Conservation (phyloP, 805 yeast genomes). For the Cyberlindnera samutprakarnensis region DNA sequence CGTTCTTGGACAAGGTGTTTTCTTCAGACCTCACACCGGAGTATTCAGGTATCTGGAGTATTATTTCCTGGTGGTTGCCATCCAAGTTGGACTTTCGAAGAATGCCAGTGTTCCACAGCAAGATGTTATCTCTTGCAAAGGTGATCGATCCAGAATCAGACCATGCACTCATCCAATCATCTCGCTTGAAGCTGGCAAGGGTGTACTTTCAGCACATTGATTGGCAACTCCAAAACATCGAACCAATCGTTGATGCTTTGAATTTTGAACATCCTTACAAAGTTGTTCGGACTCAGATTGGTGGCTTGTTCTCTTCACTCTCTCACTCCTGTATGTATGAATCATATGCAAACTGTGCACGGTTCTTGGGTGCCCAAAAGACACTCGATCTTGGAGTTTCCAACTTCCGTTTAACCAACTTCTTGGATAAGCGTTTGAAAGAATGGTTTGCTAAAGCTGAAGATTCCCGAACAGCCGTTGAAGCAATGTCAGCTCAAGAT, state of each 20-base stretch:
- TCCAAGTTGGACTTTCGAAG: conserved; percentile 62
- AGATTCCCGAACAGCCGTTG: conserved; percentile 26
- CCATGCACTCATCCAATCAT: conserved; percentile 57
- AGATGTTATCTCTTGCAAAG: conserved; percentile 33
- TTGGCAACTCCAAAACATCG: conserved; percentile 49
- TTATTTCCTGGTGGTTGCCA: conserved; percentile 70
- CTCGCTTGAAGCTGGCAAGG: conserved; percentile 50
- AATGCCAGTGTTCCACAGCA: conserved; percentile 39
- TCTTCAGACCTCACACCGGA: conserved; percentile 65
- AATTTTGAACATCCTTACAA: conserved; percentile 58
- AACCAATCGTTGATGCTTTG: conserved; percentile 33
- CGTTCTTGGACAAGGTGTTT: conserved; percentile 39
- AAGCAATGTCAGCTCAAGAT: conserved; percentile 42
- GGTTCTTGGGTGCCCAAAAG: conserved; percentile 32
- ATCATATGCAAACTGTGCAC: conserved; percentile 30
- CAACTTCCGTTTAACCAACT: conserved; percentile 23
- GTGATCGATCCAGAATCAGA: conserved; percentile 46
- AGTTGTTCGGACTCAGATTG: conserved; percentile 62
- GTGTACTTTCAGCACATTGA: conserved; percentile 41
- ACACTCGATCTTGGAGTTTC: conserved; percentile 28
- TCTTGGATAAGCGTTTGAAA: conserved; percentile 31
- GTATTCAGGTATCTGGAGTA: conserved; percentile 63
- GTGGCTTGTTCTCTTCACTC: conserved; percentile 39
- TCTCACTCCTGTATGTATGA: conserved; percentile 36
- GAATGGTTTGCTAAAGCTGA: conserved; percentile 38